Percentiles rank a stretch among this genome's conserved stretches.
These are phyloP conservation scores for Forsythia suspensa DNA, from an alignment of 257 asterid genomes.

Conservation along the genomic window DNA sequence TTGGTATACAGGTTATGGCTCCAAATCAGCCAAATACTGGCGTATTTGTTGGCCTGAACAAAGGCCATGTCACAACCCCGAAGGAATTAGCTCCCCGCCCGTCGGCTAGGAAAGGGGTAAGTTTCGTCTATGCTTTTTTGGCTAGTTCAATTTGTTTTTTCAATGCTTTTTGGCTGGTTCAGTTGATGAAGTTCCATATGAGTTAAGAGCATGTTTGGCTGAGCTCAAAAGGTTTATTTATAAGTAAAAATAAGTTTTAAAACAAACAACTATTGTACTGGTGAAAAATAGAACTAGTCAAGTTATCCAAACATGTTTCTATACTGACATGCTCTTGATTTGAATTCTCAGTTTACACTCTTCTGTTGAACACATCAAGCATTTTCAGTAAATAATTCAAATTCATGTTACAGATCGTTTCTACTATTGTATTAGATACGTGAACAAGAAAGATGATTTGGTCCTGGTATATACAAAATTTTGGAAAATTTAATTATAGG, in stretches of 20 bases:
- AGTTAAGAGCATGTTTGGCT: neutral
- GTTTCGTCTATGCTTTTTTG: neutral
- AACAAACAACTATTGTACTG: neutral
- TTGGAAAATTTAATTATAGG: neutral
- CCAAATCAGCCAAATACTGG: constrained; percentile 83
- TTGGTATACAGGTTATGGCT: constrained; percentile 57
- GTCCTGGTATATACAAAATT: neutral
- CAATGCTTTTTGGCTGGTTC: neutral
- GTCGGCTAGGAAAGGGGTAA: constrained; percentile 87
- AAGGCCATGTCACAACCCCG: constrained; percentile 80
- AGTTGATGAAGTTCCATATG: neutral
- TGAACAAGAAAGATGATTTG: neutral
- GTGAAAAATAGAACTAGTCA: neutral
- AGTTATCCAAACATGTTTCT: neutral
- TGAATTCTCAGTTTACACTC: too few relatives aligned
- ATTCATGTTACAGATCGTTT: neutral
- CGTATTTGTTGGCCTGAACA: constrained; percentile 69
- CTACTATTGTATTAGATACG: neutral
- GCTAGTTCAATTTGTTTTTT: neutral
- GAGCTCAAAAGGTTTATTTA: neutral
- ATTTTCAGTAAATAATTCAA: neutral
- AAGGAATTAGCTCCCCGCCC: constrained; percentile 88
- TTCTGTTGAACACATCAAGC: too few relatives aligned
- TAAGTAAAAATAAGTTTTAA: neutral
- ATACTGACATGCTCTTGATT: neutral